phyloP scores from a whole-genome alignment of 768 basidiomycete species.

The Rhizopogon vesiculosus region DNA sequence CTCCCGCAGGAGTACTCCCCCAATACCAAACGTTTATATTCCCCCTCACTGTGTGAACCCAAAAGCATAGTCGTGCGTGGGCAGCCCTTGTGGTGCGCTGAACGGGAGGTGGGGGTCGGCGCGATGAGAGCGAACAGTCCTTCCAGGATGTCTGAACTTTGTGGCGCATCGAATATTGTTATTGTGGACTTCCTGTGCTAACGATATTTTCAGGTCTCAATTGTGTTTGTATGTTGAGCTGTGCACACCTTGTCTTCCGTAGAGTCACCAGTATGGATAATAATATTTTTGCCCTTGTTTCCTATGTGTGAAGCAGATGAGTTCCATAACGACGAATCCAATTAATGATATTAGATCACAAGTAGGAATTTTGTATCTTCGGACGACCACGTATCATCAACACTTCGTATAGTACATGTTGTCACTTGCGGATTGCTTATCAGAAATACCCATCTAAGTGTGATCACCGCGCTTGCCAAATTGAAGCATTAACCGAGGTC shows the following conservation, averaged over 20 bases:
- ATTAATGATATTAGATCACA: no score
- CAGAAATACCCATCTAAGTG: no score
- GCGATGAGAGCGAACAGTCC: constrained; percentile 63
- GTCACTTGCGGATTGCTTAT: no score
- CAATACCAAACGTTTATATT: constrained; percentile 65
- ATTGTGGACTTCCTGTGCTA: background rate
- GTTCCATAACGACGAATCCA: no score
- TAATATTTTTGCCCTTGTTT: background rate
- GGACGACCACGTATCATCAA: no score
- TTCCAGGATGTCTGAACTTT: constrained; percentile 86
- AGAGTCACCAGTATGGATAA: background rate
- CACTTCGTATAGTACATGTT: no score
- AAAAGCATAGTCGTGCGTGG: constrained; percentile 59
- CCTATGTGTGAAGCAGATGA: background rate
- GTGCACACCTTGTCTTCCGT: background rate
- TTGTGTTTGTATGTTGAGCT: constrained; percentile 40
- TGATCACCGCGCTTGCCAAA: no score
- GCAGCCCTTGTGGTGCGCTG: constrained; percentile 67
- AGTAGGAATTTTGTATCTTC: no score
- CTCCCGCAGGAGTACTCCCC: constrained; percentile 68
- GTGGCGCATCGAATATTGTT: constrained; percentile 19
- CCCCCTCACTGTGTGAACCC: constrained; percentile 73
- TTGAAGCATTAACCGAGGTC: no score
- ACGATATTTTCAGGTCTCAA: background rate
- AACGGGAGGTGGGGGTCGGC: constrained; percentile 68